Base-by-base conservation (phyloP, 73 alveolate species). In the Paramecium tetraurelia region DNA sequence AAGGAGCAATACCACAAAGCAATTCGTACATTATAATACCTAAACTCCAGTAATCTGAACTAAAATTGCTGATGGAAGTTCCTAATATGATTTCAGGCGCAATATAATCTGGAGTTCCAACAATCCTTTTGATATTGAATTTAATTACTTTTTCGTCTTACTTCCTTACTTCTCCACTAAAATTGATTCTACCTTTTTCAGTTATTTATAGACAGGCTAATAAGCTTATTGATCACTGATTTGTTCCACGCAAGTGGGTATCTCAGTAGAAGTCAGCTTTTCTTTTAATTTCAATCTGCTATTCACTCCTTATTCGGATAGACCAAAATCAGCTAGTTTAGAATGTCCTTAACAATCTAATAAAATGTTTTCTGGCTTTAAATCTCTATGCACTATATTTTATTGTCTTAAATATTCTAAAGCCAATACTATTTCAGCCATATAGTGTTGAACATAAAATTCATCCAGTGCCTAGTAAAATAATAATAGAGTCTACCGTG, bases 1-100 rank as follows among this genome's bases (percentile, higher is more conserved):
- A 94, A 20, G 97, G 97, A 9, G 97, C 96, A 22, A 92, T 58
- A 5, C 97, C 97, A 83, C 89, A 59, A 38, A 93, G 53, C 16
- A 86, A 44, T 94, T 86, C 95, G 43, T 86, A 69, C 58, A 87
- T 41, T 36, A 70, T 71, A 10, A 92, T 86, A 3, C 95, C 95
- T 21, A 92, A 75, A 85, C 95, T 92, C 95, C 95, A 92, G 43
- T 85, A 92, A 83, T 92, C 95, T 21, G 87, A 46, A 16, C 88
- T 63, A 71, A 59, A 83, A 71, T 92, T 85, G 33, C 84, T 48
- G 5, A 58, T 14, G 22, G 92, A 84, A 41, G 80, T 85, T 76
- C 95, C 93, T 14, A n/a, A 53, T 14, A 92, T 36, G n/a, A 92
- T 85, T 43, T 92, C 95, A 6, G 95, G 95, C 9, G 95, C 95